Evolutionary conservation across 2,329 filamentous ascomycete genomes (phyloP).

Genomic region (Penicillium sp.): DNA sequence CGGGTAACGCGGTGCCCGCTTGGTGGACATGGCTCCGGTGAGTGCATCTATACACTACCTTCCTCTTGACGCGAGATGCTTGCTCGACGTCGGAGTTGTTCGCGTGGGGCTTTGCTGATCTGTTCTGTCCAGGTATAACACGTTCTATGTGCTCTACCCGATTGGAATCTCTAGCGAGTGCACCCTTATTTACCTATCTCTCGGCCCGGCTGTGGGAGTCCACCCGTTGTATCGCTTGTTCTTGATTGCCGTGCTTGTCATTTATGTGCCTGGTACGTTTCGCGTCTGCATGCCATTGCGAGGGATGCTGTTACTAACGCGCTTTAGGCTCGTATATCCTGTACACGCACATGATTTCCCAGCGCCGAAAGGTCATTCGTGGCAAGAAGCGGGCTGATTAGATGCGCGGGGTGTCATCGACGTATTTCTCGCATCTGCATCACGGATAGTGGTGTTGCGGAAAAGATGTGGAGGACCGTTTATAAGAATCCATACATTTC

Average conservation of each 20-base stretch:
- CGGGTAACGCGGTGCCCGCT: slow-evolving; percentile 56
- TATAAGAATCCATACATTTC: too few relatives aligned
- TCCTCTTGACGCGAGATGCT: not conserved
- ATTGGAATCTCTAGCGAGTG: slow-evolving; percentile 87
- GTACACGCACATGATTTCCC: slow-evolving; percentile 92
- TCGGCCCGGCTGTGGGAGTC: slow-evolving; percentile 56
- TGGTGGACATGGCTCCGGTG: slow-evolving; percentile 64
- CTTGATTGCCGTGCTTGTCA: slow-evolving; percentile 63
- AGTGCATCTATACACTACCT: slow-evolving; percentile 3
- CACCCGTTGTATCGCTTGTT: slow-evolving; percentile 55
- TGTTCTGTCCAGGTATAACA: slow-evolving; percentile 61
- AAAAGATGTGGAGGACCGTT: too few relatives aligned
- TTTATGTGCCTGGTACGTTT: slow-evolving; percentile 75
- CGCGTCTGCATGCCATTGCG: not conserved
- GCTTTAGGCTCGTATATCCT: slow-evolving; percentile 69
- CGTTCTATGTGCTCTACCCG: slow-evolving; percentile 90
- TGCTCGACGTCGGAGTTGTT: not conserved
- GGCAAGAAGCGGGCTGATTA: slow-evolving; percentile 53
- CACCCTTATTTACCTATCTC: slow-evolving; percentile 69
- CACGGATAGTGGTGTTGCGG: not conserved
- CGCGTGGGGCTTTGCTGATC: slow-evolving; percentile 1
- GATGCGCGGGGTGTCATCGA: not conserved
- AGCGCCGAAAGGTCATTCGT: slow-evolving; percentile 75
- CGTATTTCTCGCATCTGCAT: not conserved
- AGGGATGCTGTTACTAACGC: slow-evolving; percentile 13